Conservation (phyloP, 2,329 filamentous ascomycete species). For the Dendryphion nanum region DNA sequence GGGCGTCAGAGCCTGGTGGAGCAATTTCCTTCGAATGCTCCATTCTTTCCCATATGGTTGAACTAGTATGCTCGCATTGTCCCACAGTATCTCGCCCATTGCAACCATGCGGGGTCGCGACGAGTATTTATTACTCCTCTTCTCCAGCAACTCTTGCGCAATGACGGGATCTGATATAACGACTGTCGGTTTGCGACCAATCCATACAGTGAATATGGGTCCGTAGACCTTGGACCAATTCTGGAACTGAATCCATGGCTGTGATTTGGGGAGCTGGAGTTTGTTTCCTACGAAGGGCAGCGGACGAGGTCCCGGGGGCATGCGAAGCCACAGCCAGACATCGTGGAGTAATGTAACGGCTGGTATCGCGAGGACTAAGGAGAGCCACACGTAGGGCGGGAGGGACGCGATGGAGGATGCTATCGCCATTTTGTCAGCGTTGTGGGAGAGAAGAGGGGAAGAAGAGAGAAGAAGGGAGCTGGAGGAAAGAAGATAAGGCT, state of each 20-base stretch:
- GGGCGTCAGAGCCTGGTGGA: slow-evolving; percentile 45
- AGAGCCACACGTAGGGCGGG: slow-evolving; percentile 24
- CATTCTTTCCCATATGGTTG: slow-evolving; percentile 51
- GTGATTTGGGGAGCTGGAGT: slow-evolving; percentile 28
- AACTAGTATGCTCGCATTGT: slow-evolving; percentile 46
- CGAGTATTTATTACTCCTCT: slow-evolving; percentile 46
- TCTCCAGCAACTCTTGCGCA: slow-evolving; percentile 47
- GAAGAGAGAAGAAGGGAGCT: slow-evolving; percentile 1
- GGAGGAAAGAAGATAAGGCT: no score
- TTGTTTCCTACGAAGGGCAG: slow-evolving; percentile 47
- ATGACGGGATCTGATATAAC: slow-evolving; percentile 46
- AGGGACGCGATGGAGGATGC: slow-evolving; percentile 15
- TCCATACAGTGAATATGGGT: slow-evolving; percentile 50
- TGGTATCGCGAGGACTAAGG: slow-evolving; percentile 25
- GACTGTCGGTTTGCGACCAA: slow-evolving; percentile 46
- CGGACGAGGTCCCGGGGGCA: slow-evolving; percentile 49
- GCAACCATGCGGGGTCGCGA: slow-evolving; percentile 47
- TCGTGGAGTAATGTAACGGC: slow-evolving; percentile 23
- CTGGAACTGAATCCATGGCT: slow-evolving; percentile 40
- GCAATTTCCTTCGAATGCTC: slow-evolving; percentile 40
- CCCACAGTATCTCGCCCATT: slow-evolving; percentile 47
- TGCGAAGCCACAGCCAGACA: slow-evolving; percentile 31
- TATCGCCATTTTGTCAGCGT: slow-evolving; percentile 22
- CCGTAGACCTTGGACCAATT: slow-evolving; percentile 47
- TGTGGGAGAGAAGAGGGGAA: background rate